Conservation (phyloP, 306 rosid genomes). For the Lupinus albus region DNA sequence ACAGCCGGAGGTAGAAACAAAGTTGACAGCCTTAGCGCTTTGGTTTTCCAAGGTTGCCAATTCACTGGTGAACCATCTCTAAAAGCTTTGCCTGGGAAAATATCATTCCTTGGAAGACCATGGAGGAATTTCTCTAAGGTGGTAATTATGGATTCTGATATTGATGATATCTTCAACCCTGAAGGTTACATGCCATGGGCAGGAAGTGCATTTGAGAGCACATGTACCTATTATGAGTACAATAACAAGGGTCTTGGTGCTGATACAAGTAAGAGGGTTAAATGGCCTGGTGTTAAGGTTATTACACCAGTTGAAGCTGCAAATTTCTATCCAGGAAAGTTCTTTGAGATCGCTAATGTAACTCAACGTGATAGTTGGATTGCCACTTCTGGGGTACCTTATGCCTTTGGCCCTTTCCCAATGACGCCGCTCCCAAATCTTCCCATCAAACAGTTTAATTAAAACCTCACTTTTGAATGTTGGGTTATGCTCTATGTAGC, state of each 20-base stretch:
- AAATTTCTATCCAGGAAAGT: slow-evolving; percentile 45
- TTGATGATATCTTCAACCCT: slow-evolving; percentile 54
- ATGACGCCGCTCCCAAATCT: background rate
- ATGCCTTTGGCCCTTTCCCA: slow-evolving; percentile 30
- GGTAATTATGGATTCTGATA: slow-evolving; percentile 59
- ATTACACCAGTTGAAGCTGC: slow-evolving; percentile 35
- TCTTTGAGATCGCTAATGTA: slow-evolving; percentile 31
- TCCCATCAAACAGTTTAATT: background rate
- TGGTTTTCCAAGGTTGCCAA: slow-evolving; percentile 62
- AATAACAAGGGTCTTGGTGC: slow-evolving; percentile 66
- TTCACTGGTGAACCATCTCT: slow-evolving; percentile 46
- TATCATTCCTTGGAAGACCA: slow-evolving; percentile 69
- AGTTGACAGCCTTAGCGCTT: slow-evolving; percentile 42
- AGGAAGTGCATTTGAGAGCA: slow-evolving; percentile 41
- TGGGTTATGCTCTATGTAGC: background rate
- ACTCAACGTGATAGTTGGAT: slow-evolving; percentile 64
- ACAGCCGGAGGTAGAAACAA: slow-evolving; percentile 69
- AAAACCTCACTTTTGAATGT: background rate
- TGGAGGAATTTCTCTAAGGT: slow-evolving; percentile 64
- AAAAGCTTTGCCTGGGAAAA: background rate
- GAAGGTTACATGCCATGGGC: slow-evolving; percentile 73
- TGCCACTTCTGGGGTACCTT: slow-evolving; percentile 32
- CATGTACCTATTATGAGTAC: slow-evolving; percentile 56
- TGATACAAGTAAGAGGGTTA: slow-evolving; percentile 15
- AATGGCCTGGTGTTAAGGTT: slow-evolving; percentile 59